Conservation (phyloP, 345 rosid genomes). For the Salix caprea region DNA sequence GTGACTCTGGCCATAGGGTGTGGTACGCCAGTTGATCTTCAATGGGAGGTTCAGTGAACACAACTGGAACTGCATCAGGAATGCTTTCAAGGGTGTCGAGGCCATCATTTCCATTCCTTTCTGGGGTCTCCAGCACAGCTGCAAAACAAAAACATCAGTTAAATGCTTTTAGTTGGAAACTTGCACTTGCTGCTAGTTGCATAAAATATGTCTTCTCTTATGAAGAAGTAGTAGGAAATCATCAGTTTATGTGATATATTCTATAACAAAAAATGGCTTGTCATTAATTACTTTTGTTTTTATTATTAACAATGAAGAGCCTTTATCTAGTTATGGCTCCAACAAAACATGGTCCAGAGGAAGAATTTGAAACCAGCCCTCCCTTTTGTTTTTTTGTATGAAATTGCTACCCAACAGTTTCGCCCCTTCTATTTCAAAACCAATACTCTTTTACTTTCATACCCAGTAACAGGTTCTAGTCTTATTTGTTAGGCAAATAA, state of each 20-base stretch:
- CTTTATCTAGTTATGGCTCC: not conserved
- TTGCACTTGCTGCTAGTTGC: not conserved
- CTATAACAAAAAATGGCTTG: not conserved
- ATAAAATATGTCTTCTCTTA: not conserved
- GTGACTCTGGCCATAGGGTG: constrained; percentile 92
- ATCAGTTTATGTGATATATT: not conserved
- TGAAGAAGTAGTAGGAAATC: not conserved
- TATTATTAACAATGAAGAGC: not conserved
- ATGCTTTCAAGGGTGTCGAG: constrained; percentile 78
- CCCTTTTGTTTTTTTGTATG: not conserved
- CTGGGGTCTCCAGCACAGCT: constrained; percentile 52
- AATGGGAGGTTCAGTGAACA: constrained; percentile 76
- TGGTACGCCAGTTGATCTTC: constrained; percentile 93
- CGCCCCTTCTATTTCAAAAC: too few species aligned
- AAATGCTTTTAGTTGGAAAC: constrained; percentile 1
- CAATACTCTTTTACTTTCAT: too few species aligned
- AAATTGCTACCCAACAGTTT: too few species aligned
- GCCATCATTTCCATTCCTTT: constrained; percentile 53
- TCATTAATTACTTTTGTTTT: not conserved
- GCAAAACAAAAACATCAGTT: constrained; percentile 21
- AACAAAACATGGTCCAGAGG: not conserved
- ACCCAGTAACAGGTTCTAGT: too few species aligned
- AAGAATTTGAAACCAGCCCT: not conserved
- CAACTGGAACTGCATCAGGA: constrained; percentile 91
- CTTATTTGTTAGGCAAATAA: too few species aligned